Base-by-base conservation (phyloP, 768 basidiomycete genomes). In the Scleroderma bovista region DNA sequence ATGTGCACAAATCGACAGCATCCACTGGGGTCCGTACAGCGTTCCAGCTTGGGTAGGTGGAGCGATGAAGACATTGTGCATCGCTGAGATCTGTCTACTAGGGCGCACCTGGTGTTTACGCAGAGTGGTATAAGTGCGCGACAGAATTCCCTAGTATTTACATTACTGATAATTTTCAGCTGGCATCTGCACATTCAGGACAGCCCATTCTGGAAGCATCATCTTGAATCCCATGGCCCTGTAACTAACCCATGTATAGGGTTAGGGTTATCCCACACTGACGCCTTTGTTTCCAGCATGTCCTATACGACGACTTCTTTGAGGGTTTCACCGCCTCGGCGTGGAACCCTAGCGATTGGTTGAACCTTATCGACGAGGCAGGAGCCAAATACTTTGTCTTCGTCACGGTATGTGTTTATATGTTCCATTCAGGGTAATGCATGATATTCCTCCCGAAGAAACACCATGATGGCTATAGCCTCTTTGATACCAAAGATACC, bases 371-470 rank as follows among this genome's bases (percentile, higher is more conserved):
- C 44, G 76, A 74, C 37, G 68, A 69, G 26, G 76, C 79, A 0
- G 81, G 81, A 2, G 81, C 81, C 2, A 81, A 78, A 56, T 83
- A 83, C 52, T 81, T 83, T 52, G 79, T 83, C 19, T 63, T 79
- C 32, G 77, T 78, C 7, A 74, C 79, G 15, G 78, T 74, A 13
- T 39, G 42, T 43, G 11, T 47, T 50, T 17, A n/a, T 44, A 10
- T 16, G 37, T 12, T 15, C 52, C 15, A 7, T 31, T 31, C n/a
- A 24, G 44, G 22, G 32, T 43, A 31, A 32, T 29, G n/a, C 17
- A 0, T 39, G 40, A 39, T 56, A 11, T 12, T 26, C 13, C 10
- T 24, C 16, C 5, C 24, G 13, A 22, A 78, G 74, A 83, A 80
- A 73, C 81, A 83, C 47, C 81, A 83, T 49, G 82, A 83, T 48